phyloP scores from a whole-genome alignment of 1,284 basidiomycete species.

The Ustilago curta region DNA sequence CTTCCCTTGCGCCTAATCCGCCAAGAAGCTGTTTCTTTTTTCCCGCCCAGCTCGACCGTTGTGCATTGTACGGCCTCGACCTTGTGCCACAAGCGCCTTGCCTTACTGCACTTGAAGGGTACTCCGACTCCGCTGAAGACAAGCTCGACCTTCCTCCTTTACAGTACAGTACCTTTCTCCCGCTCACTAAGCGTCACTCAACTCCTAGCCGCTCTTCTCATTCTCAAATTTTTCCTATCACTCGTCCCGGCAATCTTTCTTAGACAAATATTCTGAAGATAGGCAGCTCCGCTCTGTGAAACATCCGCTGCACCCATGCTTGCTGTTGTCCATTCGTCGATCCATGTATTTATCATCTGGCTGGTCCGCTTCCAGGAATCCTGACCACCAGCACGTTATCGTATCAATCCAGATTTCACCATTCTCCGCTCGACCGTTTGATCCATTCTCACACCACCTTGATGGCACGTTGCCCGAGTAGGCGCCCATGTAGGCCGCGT shows the following conservation, averaged over 20 bases:
- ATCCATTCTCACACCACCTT: slow-evolving; percentile 3
- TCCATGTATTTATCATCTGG: not conserved
- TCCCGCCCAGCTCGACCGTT: not conserved
- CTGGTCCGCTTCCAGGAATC: not conserved
- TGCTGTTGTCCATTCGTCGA: not conserved
- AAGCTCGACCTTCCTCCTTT: not conserved
- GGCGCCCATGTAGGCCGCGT: not conserved
- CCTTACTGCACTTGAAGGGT: not conserved
- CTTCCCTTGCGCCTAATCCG: no score
- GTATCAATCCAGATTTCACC: slow-evolving; percentile 1
- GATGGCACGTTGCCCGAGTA: not conserved
- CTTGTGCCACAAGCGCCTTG: not conserved
- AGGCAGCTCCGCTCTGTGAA: slow-evolving; percentile 10
- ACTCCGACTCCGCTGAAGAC: not conserved
- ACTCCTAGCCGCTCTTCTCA: not conserved
- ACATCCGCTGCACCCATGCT: slow-evolving; percentile 9
- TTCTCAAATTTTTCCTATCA: not conserved
- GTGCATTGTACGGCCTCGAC: not conserved
- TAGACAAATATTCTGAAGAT: not conserved
- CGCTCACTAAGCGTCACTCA: not conserved
- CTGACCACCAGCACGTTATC: not conserved
- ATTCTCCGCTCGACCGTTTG: not conserved
- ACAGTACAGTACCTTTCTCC: not conserved
- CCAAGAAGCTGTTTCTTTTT: not conserved
- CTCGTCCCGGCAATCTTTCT: not conserved